Evolutionary conservation across 306 rosid species (phyloP).

Genomic region (Sindora glabra): DNA sequence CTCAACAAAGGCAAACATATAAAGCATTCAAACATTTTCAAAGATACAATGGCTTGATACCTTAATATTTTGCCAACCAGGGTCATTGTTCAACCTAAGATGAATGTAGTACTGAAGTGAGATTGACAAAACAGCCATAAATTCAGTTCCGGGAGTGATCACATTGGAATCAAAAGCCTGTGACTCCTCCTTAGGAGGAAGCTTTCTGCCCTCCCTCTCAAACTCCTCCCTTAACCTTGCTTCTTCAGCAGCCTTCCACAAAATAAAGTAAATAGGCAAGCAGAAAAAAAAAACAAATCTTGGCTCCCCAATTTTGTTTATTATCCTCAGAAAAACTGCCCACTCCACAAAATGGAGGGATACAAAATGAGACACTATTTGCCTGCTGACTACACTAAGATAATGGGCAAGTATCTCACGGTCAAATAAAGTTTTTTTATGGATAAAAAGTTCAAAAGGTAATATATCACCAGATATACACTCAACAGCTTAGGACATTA

Average conservation of each 20-base stretch:
- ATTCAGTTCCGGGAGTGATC: slow-evolving; percentile 95
- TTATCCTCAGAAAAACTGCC: too few species aligned
- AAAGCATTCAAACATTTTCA: neutral
- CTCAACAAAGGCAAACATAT: neutral
- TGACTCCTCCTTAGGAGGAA: slow-evolving; percentile 72
- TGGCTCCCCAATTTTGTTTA: too few species aligned
- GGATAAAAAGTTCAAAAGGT: too few species aligned
- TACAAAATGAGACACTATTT: neutral
- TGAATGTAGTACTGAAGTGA: slow-evolving; percentile 96
- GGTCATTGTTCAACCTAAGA: slow-evolving; percentile 89
- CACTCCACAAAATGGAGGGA: neutral
- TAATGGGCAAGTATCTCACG: neutral
- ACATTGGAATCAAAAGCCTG: slow-evolving; percentile 84
- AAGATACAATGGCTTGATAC: slow-evolving; percentile 26
- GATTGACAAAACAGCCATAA: slow-evolving; percentile 84
- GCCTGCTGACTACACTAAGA: neutral
- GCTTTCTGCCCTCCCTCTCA: slow-evolving; percentile 92
- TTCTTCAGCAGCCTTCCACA: slow-evolving; percentile 78
- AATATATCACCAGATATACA: neutral
- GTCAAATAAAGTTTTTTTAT: neutral
- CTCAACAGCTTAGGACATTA: neutral
- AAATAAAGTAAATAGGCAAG: neutral
- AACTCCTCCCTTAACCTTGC: slow-evolving; percentile 79
- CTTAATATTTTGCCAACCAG: slow-evolving; percentile 92
- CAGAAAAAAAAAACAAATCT: neutral